phyloP scores from a whole-genome alignment of 2,329 filamentous ascomycete species.

The Colletotrichum higginsianum region DNA sequence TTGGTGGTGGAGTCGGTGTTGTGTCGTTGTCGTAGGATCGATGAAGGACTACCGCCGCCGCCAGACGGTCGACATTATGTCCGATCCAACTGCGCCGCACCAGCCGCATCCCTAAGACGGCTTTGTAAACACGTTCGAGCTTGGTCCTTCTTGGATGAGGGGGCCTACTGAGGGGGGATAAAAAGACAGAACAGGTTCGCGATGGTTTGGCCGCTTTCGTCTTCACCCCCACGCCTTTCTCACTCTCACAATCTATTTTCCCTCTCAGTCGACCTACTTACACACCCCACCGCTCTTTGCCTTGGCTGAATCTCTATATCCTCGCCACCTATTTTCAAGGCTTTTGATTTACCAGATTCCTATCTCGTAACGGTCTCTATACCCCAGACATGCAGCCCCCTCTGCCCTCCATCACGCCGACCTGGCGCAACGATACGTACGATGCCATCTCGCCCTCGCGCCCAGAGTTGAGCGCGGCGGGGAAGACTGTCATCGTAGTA shows the following conservation, averaged over 20 bases:
- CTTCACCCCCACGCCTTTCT: neutral
- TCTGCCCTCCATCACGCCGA: constrained; percentile 43
- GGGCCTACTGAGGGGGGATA: neutral
- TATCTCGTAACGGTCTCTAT: neutral
- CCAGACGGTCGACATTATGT: neutral
- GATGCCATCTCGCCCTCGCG: constrained; percentile 54
- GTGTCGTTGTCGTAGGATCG: neutral
- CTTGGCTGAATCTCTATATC: neutral
- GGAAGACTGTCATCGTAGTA: constrained; percentile 73
- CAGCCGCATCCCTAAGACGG: neutral
- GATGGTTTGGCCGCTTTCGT: constrained; percentile 3
- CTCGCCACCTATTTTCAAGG: constrained; percentile 2
- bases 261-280: neutral
- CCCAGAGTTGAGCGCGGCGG: constrained; percentile 57
- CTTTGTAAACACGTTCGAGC: neutral
- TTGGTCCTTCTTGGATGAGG: neutral
- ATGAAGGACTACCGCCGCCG: neutral
- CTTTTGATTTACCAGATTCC: neutral
- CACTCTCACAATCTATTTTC: neutral
- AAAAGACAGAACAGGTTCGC: constrained; percentile 21
- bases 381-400: constrained; percentile 35
- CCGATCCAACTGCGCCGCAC: neutral
- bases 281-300: too few relatives aligned
- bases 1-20: neutral
- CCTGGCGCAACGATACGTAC: constrained; percentile 54